These are phyloP conservation scores for Acorus gramineus DNA, from an alignment of 106 monocot genomes.

Conservation along the genomic window DNA sequence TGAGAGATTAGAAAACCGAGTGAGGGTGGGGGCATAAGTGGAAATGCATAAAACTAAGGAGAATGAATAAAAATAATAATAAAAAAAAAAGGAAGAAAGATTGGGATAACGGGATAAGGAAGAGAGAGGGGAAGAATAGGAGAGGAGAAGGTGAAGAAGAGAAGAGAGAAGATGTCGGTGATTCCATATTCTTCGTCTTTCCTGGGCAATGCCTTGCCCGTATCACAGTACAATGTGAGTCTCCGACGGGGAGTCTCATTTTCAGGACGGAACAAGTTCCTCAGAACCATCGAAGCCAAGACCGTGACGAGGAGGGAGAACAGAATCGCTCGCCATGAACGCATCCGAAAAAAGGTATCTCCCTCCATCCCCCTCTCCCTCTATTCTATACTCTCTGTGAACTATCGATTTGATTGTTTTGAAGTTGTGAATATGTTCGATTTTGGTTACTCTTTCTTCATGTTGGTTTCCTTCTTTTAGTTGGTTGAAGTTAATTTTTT, in stretches of 20 bases:
- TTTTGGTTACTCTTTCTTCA: background rate
- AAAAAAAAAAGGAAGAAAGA: too few relatives aligned
- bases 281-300: constrained; percentile 35
- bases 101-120: too few relatives aligned
- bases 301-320: constrained; percentile 49
- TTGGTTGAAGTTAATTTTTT: too few relatives aligned
- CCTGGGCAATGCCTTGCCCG: background rate
- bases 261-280: background rate
- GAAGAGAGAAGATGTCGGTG: too few relatives aligned
- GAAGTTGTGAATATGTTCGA: background rate
- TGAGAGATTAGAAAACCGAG: too few relatives aligned
- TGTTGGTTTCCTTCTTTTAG: too few relatives aligned
- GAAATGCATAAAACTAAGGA: too few relatives aligned
- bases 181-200: background rate
- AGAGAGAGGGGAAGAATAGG: too few relatives aligned
- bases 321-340: constrained; percentile 51
- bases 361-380: background rate
- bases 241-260: background rate
- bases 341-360: constrained; percentile 85
- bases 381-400: background rate
- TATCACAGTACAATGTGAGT: background rate
- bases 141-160: too few relatives aligned
- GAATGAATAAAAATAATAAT: too few relatives aligned
- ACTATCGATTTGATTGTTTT: background rate
- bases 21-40: too few relatives aligned